Evolutionary conservation across 495 filamentous ascomycete species (phyloP).

Genomic region (Hyaloscypha hepaticicola): DNA sequence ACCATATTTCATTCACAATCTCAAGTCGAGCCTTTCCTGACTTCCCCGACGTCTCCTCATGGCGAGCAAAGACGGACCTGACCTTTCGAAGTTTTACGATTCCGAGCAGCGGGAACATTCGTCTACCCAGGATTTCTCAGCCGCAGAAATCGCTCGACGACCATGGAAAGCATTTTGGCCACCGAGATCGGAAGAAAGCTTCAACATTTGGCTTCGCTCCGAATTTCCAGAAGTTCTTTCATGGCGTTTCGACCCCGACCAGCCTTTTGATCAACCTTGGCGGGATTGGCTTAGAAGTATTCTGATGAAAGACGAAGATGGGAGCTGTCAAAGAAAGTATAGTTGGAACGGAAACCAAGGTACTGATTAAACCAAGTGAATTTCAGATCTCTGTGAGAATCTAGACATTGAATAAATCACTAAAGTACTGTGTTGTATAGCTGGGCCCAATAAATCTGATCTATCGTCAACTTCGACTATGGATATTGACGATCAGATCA

Average conservation of each 20-base stretch:
- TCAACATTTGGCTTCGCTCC: neutral
- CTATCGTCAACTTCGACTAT: neutral
- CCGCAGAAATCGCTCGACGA: neutral
- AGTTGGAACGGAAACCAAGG: constrained; percentile 3
- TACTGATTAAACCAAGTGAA: neutral
- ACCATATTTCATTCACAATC: no score
- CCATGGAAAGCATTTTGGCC: constrained; percentile 3
- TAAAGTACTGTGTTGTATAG: no score
- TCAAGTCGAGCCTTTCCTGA: no score
- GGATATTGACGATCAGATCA: neutral
- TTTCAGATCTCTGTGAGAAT: no score
- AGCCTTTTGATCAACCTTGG: neutral
- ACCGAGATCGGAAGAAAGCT: neutral
- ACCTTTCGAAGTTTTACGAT: neutral
- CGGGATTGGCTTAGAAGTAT: neutral
- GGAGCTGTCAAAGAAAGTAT: neutral
- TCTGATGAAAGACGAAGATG: neutral
- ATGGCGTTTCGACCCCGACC: neutral
- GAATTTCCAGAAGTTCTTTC: neutral
- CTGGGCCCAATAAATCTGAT: neutral
- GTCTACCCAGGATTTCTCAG: neutral
- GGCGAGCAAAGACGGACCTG: neutral
- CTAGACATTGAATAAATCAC: no score
- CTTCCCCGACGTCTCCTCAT: neutral
- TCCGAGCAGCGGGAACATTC: neutral